Evolutionary conservation across 2,329 filamentous ascomycete species (phyloP), one percentile per base, ranked within the genome.

Genomic region (Sporothrix brunneoviolacea): DNA sequence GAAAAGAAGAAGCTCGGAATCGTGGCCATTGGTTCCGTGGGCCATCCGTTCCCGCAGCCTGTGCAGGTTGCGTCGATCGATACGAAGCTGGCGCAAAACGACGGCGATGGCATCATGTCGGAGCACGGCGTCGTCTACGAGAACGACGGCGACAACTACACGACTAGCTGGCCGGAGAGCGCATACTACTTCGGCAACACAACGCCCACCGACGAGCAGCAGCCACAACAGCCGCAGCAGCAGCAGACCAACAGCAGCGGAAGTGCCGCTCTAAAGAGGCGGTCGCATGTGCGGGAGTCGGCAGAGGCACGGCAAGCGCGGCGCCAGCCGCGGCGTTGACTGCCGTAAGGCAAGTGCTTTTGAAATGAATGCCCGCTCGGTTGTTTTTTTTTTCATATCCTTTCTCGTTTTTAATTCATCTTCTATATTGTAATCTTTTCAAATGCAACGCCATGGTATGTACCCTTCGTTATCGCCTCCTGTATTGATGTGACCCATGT

Each of bases 151-250:
- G 36, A 12, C 30, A 47, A 52, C 46, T 53, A 53, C 36, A 46
- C 38, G 16, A 36, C n/a, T 4, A 44, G 35, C 39, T 52, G 54
- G 54, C 50, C 54, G 10, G 54, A 52, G 36, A 51, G 48, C 32
- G 30, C 24, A 2, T 57, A 57, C 47, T 57, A 57, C 15, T 56
- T 51, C 15, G 32, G 33, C 18, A 38, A 9, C 24, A 32, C 24
- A 24, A 24, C 21, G 15, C 32, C 32, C 7, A 15, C 15, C 32
- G 15, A 4, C 12, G 32, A 13, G 32, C 7, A 35, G 30, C 38
- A 13, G 21, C 30, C 24, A n/a, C 27, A 45, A 9, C 33, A 45
- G 32, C 21, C 15, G 32, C 19, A 36, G 12, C 15, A 24, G 32
- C 42, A 28, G n/a, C n/a, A n/a, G n/a, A n/a, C n/a, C n/a, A n/a